These are phyloP conservation scores for Lecanicillium sp. DNA, from an alignment of 2,329 filamentous ascomycete genomes.

Conservation along the genomic window DNA sequence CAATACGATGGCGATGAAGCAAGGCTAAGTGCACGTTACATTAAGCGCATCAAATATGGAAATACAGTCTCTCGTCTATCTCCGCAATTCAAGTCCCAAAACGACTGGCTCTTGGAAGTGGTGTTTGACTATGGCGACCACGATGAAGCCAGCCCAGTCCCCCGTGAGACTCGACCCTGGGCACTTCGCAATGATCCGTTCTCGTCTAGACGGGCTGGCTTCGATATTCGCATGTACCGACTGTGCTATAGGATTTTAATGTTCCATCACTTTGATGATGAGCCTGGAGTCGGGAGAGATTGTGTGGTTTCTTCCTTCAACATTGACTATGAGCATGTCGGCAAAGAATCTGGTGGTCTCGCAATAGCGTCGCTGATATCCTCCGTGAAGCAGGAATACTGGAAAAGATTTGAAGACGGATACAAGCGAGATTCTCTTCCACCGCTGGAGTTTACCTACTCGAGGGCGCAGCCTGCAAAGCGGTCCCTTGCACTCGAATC, in stretches of 20 bases:
- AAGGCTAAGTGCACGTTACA: conserved; percentile 6
- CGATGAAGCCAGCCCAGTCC: conserved; percentile 11
- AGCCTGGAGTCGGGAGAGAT: conserved; percentile 10
- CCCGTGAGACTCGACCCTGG: conserved; percentile 13
- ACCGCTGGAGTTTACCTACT: conserved; percentile 4
- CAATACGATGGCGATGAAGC: conserved; percentile 1
- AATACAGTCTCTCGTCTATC: conserved; percentile 8
- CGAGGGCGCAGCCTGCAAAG: conserved; percentile 1
- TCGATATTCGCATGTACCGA: conserved; percentile 22
- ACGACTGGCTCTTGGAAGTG: conserved; percentile 22
- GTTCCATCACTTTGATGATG: conserved; percentile 24
- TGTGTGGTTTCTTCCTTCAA: conserved; percentile 15
- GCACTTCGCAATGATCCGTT: conserved; percentile 19
- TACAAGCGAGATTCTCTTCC: conserved; percentile 2
- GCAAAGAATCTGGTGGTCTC: not conserved
- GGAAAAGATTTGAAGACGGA: conserved; percentile 1
- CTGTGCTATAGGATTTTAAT: conserved; percentile 23
- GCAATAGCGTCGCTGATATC: not conserved
- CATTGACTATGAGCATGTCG: conserved; percentile 6
- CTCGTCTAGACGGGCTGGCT: conserved; percentile 17
- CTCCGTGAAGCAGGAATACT: conserved; percentile 1
- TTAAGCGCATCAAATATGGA: conserved; percentile 16
- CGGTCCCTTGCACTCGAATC: conserved; percentile 1
- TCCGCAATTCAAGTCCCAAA: not conserved
- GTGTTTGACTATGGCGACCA: conserved; percentile 29